phyloP scores from a whole-genome alignment of 371 early-diverging fungal species.

The Zancudomyces culisetae region DNA sequence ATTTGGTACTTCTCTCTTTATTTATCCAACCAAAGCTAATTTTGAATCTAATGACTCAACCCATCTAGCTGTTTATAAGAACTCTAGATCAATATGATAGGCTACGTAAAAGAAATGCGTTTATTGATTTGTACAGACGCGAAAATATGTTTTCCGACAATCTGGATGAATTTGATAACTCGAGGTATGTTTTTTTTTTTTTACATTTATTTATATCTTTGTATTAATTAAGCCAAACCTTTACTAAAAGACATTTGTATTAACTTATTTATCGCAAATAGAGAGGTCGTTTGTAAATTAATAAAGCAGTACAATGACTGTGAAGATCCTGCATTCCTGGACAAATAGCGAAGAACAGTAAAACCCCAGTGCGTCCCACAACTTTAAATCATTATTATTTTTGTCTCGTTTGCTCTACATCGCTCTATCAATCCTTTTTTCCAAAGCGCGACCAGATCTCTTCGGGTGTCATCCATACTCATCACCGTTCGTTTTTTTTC shows the following conservation, averaged over 20 bases:
- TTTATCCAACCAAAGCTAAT: too few relatives aligned
- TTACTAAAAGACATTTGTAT: not conserved
- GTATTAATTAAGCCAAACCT: too few relatives aligned
- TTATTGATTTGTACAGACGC: constrained; percentile 88
- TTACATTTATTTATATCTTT: too few relatives aligned
- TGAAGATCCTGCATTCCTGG: constrained; percentile 63
- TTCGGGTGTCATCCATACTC: constrained; percentile 48
- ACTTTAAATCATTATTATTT: not conserved
- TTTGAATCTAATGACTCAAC: too few relatives aligned
- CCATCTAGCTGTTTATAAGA: constrained; percentile 74
- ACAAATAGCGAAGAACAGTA: not conserved
- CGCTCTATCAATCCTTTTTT: constrained; percentile 4
- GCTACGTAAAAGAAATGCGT: constrained; percentile 94
- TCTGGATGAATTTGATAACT: constrained; percentile 75
- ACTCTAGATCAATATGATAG: constrained; percentile 93
- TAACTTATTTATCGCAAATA: constrained; percentile 2
- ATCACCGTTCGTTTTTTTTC: constrained; percentile 56
- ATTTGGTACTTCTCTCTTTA: not conserved
- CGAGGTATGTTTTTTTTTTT: constrained; percentile 8
- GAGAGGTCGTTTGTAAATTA: constrained; percentile 52
- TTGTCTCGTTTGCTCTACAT: not conserved
- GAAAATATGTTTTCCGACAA: constrained; percentile 63
- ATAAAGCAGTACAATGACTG: constrained; percentile 88
- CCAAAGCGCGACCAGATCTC: constrained; percentile 39
- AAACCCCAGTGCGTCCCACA: not conserved